These are phyloP conservation scores for Calvatia gigantea DNA, from an alignment of 768 basidiomycete genomes.

Conservation along the genomic window DNA sequence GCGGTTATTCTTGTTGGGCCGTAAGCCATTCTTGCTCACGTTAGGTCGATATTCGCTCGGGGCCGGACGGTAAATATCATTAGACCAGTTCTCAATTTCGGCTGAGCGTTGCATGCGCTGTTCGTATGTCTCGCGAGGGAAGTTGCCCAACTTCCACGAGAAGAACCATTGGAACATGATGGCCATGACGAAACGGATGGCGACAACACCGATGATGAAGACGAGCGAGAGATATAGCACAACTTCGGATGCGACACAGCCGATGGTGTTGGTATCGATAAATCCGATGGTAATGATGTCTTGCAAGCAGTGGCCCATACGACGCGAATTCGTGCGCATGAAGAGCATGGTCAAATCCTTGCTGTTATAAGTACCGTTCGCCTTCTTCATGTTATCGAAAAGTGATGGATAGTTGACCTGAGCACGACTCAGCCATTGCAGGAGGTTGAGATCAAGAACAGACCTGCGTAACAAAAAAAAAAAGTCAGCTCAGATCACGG, in stretches of 20 bases:
- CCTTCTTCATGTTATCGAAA: constrained; percentile 72
- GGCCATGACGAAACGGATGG: constrained; percentile 94
- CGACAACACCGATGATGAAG: constrained; percentile 96
- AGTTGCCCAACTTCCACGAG: constrained; percentile 92
- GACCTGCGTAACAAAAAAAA: constrained; percentile 40
- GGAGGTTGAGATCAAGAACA: constrained; percentile 85
- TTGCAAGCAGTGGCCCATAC: constrained; percentile 76
- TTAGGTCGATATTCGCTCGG: constrained; percentile 90
- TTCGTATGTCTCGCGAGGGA: constrained; percentile 89
- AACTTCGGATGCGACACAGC: constrained; percentile 93
- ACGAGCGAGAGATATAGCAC: constrained; percentile 93
- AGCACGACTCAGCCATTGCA: constrained; percentile 78
- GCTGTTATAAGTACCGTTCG: constrained; percentile 72
- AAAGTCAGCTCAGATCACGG: not conserved
- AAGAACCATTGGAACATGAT: constrained; percentile 98
- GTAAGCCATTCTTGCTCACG: constrained; percentile 68
- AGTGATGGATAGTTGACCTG: constrained; percentile 81
- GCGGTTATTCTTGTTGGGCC: constrained; percentile 48
- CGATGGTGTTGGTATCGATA: constrained; percentile 91
- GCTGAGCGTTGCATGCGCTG: constrained; percentile 85
- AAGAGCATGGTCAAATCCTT: constrained; percentile 89
- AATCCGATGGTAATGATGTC: constrained; percentile 88
- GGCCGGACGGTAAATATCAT: constrained; percentile 92
- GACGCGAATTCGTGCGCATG: constrained; percentile 63
- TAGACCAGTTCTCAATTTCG: constrained; percentile 95